phyloP scores from a whole-genome alignment of 139 green algal species.

The Volvox reticuliferus region DNA sequence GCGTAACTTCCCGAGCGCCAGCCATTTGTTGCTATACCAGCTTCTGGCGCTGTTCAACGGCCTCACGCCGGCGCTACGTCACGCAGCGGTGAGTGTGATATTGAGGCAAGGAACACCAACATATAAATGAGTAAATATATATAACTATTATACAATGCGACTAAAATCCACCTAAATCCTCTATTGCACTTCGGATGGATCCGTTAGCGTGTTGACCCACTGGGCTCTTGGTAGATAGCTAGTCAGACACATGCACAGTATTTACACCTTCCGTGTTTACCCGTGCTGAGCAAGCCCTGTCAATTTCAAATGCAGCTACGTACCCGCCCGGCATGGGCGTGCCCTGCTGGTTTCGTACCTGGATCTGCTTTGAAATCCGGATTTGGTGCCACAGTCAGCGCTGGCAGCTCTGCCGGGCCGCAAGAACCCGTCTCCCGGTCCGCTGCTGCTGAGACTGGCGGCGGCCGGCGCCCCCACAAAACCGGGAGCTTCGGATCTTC shows the following conservation, averaged over 20 bases:
- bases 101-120: too few species aligned
- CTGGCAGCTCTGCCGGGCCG: neutral
- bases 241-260: too few species aligned
- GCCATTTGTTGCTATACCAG: constrained; percentile 24
- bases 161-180: too few species aligned
- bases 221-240: too few species aligned
- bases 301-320: neutral
- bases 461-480: neutral
- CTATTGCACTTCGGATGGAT: too few species aligned
- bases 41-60: constrained; percentile 38
- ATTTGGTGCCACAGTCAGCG: neutral
- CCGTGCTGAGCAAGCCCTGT: too few species aligned
- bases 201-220: too few species aligned
- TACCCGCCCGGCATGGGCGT: constrained; percentile 9
- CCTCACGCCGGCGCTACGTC: constrained; percentile 18
- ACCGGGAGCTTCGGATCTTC: neutral
- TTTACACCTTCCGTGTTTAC: too few species aligned
- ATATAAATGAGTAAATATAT: too few species aligned
- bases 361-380: too few species aligned
- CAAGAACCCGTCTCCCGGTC: neutral
- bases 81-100: constrained; percentile 4
- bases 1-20: constrained; percentile 5
- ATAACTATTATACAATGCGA: too few species aligned
- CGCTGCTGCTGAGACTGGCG: neutral
- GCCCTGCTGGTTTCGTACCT: neutral